Percentiles rank a stretch among this genome's conserved stretches.
These are phyloP conservation scores for Yamadazyma phyllophila DNA, from an alignment of 805 yeast species.

Conservation along the genomic window DNA sequence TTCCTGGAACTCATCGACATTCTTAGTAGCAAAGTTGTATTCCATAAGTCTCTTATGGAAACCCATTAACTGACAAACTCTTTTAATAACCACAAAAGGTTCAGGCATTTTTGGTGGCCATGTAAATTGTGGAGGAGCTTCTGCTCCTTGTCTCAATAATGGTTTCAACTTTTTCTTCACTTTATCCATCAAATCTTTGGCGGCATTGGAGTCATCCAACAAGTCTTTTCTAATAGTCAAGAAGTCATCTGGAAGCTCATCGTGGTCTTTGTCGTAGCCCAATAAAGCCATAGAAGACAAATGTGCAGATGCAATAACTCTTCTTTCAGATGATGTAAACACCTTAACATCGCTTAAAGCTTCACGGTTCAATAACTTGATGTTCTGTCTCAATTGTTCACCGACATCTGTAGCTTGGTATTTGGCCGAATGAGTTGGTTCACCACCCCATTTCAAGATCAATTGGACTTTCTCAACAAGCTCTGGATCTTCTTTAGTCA, in stretches of 20 bases:
- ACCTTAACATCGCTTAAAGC: slow-evolving; percentile 84
- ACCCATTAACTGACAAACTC: slow-evolving; percentile 94
- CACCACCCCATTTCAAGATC: slow-evolving; percentile 98
- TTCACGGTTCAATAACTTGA: slow-evolving; percentile 78
- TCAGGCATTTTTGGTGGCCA: slow-evolving; percentile 99
- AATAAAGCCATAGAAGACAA: slow-evolving; percentile 76
- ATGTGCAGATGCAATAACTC: slow-evolving; percentile 92
- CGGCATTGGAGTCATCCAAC: slow-evolving; percentile 95
- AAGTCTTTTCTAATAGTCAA: slow-evolving; percentile 83
- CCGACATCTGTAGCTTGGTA: slow-evolving; percentile 95
- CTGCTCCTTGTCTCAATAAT: slow-evolving; percentile 88
- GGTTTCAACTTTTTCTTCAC: slow-evolving; percentile 97
- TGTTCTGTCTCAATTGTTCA: slow-evolving; percentile 91
- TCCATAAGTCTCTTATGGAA: slow-evolving; percentile 84
- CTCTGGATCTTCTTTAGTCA: slow-evolving; percentile 54
- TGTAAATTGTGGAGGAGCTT: slow-evolving; percentile 95
- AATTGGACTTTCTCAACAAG: slow-evolving; percentile 93
- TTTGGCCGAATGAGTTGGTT: slow-evolving; percentile 95
- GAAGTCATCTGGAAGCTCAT: slow-evolving; percentile 65
- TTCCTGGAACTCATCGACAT: slow-evolving; percentile 65
- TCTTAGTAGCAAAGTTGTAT: slow-evolving; percentile 66
- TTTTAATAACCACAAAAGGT: slow-evolving; percentile 88
- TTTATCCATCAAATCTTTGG: slow-evolving; percentile 95
- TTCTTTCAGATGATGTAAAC: slow-evolving; percentile 88
- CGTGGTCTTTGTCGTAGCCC: slow-evolving; percentile 54